A percentile compares a stretch with the other conserved stretches of the same genome.
Conservation (phyloP, 2,329 filamentous ascomycete genomes). For the Paraconiothyrium brasiliense region DNA sequence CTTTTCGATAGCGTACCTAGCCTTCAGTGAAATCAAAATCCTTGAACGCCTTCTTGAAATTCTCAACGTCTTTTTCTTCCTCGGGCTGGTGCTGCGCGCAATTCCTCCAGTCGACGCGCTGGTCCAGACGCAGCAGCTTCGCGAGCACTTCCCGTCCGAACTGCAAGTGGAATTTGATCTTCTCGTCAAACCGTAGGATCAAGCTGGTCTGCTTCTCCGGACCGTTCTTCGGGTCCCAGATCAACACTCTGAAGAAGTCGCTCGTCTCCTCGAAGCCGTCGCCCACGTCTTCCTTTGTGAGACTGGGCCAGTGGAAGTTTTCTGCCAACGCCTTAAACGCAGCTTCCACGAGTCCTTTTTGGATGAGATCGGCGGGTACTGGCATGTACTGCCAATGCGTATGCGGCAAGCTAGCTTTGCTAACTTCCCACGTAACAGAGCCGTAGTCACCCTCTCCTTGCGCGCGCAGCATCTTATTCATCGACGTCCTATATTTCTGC, state of each 20-base stretch:
- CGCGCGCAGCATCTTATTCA: slow-evolving; percentile 78
- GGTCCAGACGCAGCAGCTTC: slow-evolving; percentile 83
- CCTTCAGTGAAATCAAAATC: slow-evolving; percentile 80
- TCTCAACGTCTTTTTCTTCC: slow-evolving; percentile 79
- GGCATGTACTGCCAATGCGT: slow-evolving; percentile 94
- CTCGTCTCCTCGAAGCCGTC: slow-evolving; percentile 55
- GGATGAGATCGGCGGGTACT: slow-evolving; percentile 72
- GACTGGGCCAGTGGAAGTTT: slow-evolving; percentile 70
- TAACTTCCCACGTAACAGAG: slow-evolving; percentile 92
- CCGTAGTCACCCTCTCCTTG: slow-evolving; percentile 69
- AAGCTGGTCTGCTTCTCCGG: slow-evolving; percentile 72
- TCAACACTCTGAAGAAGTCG: slow-evolving; percentile 83
- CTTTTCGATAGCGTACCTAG: not conserved
- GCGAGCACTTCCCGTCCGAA: slow-evolving; percentile 89
- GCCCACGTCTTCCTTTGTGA: slow-evolving; percentile 54
- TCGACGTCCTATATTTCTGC: slow-evolving; percentile 76
- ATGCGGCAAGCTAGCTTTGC: slow-evolving; percentile 81
- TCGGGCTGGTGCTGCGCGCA: slow-evolving; percentile 80
- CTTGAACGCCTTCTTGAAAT: slow-evolving; percentile 84
- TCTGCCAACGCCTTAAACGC: slow-evolving; percentile 90
- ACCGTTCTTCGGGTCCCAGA: slow-evolving; percentile 69
- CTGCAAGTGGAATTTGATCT: slow-evolving; percentile 85
- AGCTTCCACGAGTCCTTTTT: slow-evolving; percentile 80
- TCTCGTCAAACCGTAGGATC: slow-evolving; percentile 75
- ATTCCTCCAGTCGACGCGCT: slow-evolving; percentile 84